Conservation (phyloP, 768 basidiomycete species). For the Tricholoma matsutake region DNA sequence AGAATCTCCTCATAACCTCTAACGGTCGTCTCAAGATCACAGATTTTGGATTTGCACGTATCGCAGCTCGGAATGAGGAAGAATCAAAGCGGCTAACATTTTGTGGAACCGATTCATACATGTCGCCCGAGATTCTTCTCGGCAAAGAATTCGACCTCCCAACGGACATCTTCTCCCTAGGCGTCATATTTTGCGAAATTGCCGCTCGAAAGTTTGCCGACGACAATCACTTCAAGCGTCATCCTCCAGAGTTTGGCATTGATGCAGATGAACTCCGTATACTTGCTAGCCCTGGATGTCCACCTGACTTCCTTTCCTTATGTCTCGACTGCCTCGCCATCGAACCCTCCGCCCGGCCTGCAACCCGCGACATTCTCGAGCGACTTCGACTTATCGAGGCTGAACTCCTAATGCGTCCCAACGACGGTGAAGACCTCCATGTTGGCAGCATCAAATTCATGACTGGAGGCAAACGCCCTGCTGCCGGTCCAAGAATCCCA, state of each 20-base stretch:
- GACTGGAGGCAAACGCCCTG: constrained; percentile 59
- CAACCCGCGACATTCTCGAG: constrained; percentile 75
- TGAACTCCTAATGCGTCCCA: constrained; percentile 68
- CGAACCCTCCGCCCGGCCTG: constrained; percentile 68
- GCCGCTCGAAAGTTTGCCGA: constrained; percentile 82
- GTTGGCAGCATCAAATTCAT: constrained; percentile 86
- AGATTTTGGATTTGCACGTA: constrained; percentile 97
- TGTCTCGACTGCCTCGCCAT: constrained; percentile 72
- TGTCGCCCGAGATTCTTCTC: constrained; percentile 93
- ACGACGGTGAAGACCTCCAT: constrained; percentile 66
- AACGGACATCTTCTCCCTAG: constrained; percentile 93
- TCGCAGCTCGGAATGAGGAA: constrained; percentile 88
- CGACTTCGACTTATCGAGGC: constrained; percentile 78
- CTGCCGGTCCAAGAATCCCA: constrained; percentile 70
- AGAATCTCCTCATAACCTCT: constrained; percentile 92
- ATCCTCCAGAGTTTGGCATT: constrained; percentile 75
- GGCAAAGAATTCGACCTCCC: constrained; percentile 91
- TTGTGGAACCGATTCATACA: constrained; percentile 90
- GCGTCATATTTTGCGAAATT: constrained; percentile 92
- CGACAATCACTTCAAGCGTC: constrained; percentile 71
- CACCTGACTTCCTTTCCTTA: constrained; percentile 71
- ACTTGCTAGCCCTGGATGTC: constrained; percentile 72
- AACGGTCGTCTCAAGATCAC: constrained; percentile 96
- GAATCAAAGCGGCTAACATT: constrained; percentile 85
- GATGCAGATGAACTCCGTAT: constrained; percentile 69